These are phyloP conservation scores for Breynia disticha DNA, from an alignment of 441 rosid species.

Conservation along the genomic window DNA sequence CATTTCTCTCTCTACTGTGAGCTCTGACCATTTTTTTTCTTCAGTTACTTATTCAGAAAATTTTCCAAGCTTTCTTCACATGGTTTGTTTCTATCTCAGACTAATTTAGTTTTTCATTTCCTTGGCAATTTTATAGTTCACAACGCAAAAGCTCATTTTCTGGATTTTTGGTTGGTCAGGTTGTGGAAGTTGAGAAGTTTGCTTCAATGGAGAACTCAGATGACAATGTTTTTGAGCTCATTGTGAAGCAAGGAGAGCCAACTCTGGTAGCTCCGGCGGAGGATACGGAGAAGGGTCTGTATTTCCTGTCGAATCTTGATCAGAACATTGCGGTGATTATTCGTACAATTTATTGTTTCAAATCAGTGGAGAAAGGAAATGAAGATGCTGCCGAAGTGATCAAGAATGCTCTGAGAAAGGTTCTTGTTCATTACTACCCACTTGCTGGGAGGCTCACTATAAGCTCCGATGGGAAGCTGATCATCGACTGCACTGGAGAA, in stretches of 20 bases:
- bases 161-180: constrained; percentile 23
- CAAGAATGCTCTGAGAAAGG: constrained; percentile 59
- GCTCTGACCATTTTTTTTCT: no score
- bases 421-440: constrained; percentile 78
- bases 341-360: constrained; percentile 70
- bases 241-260: constrained; percentile 49
- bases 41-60: no score
- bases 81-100: no score
- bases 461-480: constrained; percentile 73
- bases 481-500: constrained; percentile 63
- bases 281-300: constrained; percentile 62
- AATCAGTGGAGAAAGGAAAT: constrained; percentile 55
- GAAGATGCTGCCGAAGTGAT: constrained; percentile 49
- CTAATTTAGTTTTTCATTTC: no score
- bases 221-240: constrained; percentile 27
- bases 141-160: background rate
- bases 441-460: constrained; percentile 74
- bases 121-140: no score
- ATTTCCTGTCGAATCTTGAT: constrained; percentile 76
- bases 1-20: no score
- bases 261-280: constrained; percentile 54
- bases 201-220: constrained; percentile 30
- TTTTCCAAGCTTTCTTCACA: no score
- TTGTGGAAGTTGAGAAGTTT: constrained; percentile 28
- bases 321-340: constrained; percentile 69